Base-by-base conservation (phyloP, 257 asterid genomes). In the Thymus mandschuricus region DNA sequence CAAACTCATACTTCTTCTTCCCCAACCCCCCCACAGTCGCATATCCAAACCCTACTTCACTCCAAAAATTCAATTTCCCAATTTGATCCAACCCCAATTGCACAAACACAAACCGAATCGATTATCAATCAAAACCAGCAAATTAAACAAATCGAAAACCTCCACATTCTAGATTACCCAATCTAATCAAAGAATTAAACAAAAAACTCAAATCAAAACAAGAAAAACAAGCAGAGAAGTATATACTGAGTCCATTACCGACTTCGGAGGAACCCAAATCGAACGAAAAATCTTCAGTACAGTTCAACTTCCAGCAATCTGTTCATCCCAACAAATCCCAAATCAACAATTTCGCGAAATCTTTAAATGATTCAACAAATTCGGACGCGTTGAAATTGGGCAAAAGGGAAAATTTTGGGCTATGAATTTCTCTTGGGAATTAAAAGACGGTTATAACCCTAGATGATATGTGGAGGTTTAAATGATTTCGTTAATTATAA, bases 381-480 rank as follows among this genome's bases (percentile, higher is more conserved):
- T 12, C 10, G 38, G 69, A 68, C 71, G 81, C 74, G 75, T 75
- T 72, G 83, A 74, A 78, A 62, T 78, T 78, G 79, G 69, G 77
- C 40, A 51, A 64, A 52, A 64, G 70, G 60, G 46, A 56, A 38
- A 41, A 21, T 40, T 15, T 59, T 54, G 64, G 63, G 79, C 67
- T 60, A 35, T 33, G 11, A 45, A 44, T 59, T 44, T 45, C 55
- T 15, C 59, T 49, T 66, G 54, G 28, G n/a, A 1, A 6, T 6
- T 2, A n/a, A 48, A 70, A 61, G 80, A 78, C 81, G 8, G 5
- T 56, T 43, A 28, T 68, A 58, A 4, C 80, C 80, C 74, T 70
- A 38, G 33, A 8, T 7, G 54, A 65, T 59, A 58, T n/a, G 10
- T 54, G 48, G 58, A 57, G 59, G 30, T 30, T 57, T 57, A 52